Percentiles rank a stretch among this genome's conserved stretches.
phyloP scores from a whole-genome alignment of 2,329 filamentous ascomycete species.

The Phialophora expanda region DNA sequence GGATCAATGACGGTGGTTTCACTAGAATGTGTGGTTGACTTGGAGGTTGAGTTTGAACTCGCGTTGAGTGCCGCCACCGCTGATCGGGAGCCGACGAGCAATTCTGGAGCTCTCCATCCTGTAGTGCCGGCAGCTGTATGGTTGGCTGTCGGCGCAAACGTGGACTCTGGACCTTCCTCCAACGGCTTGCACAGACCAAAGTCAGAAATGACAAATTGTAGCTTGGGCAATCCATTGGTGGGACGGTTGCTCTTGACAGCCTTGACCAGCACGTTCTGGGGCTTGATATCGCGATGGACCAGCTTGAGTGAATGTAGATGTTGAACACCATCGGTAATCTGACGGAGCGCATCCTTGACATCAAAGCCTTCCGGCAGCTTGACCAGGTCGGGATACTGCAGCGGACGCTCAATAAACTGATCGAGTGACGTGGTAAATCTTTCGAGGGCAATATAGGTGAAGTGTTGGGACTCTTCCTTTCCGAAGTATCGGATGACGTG shows the following conservation, averaged over 20 bases:
- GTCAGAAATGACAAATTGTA: constrained; percentile 93
- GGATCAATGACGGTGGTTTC: constrained; percentile 61
- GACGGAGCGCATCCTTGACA: constrained; percentile 78
- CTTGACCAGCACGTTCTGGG: constrained; percentile 91
- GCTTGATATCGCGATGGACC: constrained; percentile 95
- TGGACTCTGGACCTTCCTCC: constrained; percentile 84
- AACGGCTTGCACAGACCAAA: constrained; percentile 98
- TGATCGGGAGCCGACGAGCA: constrained; percentile 68
- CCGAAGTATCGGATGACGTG: constrained; percentile 98
- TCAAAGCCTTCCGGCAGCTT: constrained; percentile 69
- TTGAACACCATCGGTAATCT: constrained; percentile 85
- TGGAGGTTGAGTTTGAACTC: constrained; percentile 51
- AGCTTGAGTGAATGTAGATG: constrained; percentile 92
- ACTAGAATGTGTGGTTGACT: constrained; percentile 47
- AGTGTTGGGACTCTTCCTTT: constrained; percentile 84
- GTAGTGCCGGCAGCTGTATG: constrained; percentile 78
- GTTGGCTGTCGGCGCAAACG: constrained; percentile 91
- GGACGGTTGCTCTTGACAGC: constrained; percentile 46
- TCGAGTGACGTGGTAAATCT: constrained; percentile 91
- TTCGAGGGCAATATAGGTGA: constrained; percentile 95
- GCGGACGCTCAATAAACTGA: constrained; percentile 81
- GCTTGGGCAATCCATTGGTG: constrained; percentile 54
- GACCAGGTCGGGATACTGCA: constrained; percentile 70
- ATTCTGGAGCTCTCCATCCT: constrained; percentile 94
- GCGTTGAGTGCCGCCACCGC: constrained; percentile 50